Conservation (phyloP, 441 rosid species). For the Gossypium gossypioides region DNA sequence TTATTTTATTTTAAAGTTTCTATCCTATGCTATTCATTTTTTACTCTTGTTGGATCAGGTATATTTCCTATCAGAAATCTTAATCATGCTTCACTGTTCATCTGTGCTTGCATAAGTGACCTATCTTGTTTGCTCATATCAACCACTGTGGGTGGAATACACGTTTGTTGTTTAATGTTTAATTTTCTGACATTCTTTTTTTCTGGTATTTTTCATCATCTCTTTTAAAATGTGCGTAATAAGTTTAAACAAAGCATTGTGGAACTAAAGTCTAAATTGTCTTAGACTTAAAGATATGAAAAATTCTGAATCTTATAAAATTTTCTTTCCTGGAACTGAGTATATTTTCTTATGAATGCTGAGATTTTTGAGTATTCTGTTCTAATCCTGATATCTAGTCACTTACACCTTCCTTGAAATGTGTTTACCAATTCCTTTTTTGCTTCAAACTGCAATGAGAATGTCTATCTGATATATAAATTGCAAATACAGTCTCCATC, state of each 20-base stretch:
- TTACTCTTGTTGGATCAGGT: background rate
- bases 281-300: background rate
- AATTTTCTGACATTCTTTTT: background rate
- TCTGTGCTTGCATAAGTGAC: background rate
- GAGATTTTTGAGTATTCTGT: background rate
- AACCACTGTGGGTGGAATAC: background rate
- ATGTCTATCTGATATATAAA: background rate
- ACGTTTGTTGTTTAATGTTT: background rate
- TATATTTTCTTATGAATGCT: background rate
- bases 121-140: background rate
- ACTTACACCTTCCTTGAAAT: background rate
- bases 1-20: background rate
- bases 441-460: background rate
- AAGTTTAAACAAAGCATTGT: background rate
- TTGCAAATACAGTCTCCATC: background rate
- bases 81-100: background rate
- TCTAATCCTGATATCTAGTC: background rate
- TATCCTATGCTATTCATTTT: background rate
- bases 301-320: background rate
- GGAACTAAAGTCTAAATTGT: background rate
- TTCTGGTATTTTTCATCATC: background rate
- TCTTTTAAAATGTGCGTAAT: background rate
- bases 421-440: background rate
- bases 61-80: background rate
- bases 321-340: background rate